Base-by-base conservation (phyloP, 306 rosid genomes). In the Benincasa hispida region DNA sequence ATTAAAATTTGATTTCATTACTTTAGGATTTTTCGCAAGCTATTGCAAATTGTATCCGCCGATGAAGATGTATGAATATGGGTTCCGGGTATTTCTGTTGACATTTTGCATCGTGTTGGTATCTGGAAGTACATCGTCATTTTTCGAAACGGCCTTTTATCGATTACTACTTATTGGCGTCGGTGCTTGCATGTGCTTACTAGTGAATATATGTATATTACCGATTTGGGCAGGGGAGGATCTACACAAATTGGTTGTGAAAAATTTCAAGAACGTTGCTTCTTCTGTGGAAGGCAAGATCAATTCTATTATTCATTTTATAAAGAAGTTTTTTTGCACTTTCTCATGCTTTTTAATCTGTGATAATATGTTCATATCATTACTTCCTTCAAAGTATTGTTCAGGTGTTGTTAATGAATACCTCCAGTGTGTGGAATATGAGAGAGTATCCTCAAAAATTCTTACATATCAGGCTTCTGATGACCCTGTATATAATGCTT, bases 151-250 rank as follows among this genome's bases (percentile, higher is more conserved):
- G 12, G 91, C 96, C 56, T 66, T 80, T 51, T 87, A 83, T 45
- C 87, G 97, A 76, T 90, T 94, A 81, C 77, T 94, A 77, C 92
- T 90, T 63, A 94, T 94, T 80, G 97, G 89, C 13, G 72, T 94
- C 12, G 99, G 97, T 39, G 99, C 99, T 58, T 84, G 81, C 67
- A 92, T 94, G 55, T 86, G 95, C 67, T 70, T 94, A 76, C 93
- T 88, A 35, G 88, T 94, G 69, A 91, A 94, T 79, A 84, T 91
- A 34, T 84, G 85, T 39, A 90, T 94, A 28, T 94, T 76, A 78
- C 98, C 98, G 59, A 94, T 94, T 30, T 94, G 99, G 99, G 95
- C 99, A 45, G 99, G 99, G 13, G 97, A 94, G 84, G 99, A 94
- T 88, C 96, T 94, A 7, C 99, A 94, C 80, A 79, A 90, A 37